These are phyloP conservation scores for Bacidia gigantensis DNA, from an alignment of 495 filamentous ascomycete genomes.

Conservation along the genomic window DNA sequence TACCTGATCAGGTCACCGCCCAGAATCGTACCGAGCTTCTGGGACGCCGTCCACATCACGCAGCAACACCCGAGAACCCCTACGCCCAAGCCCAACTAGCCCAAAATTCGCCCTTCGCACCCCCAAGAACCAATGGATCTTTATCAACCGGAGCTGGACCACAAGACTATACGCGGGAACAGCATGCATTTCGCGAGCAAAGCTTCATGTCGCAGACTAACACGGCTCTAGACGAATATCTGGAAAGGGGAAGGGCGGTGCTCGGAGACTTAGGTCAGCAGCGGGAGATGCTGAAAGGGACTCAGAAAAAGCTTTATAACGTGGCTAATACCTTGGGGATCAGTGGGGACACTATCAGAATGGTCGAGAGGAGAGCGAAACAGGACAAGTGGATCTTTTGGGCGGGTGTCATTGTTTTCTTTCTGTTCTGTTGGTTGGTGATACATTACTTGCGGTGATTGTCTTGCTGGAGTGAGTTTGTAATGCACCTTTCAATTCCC, in stretches of 20 bases:
- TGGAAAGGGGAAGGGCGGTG: conserved; percentile 81
- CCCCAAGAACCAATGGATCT: conserved; percentile 26
- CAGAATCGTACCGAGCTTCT: conserved; percentile 72
- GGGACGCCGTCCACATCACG: conserved; percentile 74
- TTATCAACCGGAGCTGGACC: conserved; percentile 40
- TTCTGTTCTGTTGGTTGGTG: conserved; percentile 81
- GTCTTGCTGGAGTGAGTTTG: neutral
- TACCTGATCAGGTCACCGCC: conserved; percentile 22
- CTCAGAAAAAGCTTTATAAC: conserved; percentile 77
- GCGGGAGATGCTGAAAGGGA: conserved; percentile 85
- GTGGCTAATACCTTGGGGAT: conserved; percentile 90
- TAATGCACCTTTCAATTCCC: too few species aligned
- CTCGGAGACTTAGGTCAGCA: conserved; percentile 81
- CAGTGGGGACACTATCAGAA: conserved; percentile 89
- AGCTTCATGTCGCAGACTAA: conserved; percentile 70
- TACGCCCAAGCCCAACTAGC: conserved; percentile 59
- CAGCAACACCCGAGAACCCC: conserved; percentile 87
- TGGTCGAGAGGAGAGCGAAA: conserved; percentile 78
- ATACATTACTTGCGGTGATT: conserved; percentile 64
- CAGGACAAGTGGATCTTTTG: conserved; percentile 99
- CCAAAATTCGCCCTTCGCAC: conserved; percentile 32
- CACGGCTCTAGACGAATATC: conserved; percentile 77
- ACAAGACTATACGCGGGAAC: conserved; percentile 53
- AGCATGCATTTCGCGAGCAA: conserved; percentile 80
- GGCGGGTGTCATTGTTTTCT: conserved; percentile 76